Evolutionary conservation across 129 eudicot species (phyloP).

Genomic region (Helianthus tuberosus): DNA sequence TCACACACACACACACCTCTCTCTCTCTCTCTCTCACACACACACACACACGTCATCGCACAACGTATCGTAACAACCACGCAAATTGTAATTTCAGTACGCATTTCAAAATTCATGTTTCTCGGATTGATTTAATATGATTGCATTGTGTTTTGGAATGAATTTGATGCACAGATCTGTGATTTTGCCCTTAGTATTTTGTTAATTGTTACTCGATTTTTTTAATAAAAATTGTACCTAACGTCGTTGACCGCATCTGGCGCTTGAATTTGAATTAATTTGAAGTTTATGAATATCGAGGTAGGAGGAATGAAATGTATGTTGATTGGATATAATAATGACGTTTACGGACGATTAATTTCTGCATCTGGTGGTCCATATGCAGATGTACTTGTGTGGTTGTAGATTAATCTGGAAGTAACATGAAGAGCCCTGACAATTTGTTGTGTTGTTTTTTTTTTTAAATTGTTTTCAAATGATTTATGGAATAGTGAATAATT

Average conservation of each 20-base stretch:
- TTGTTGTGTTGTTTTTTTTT: neutral
- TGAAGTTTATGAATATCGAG: conserved; percentile 2
- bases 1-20: neutral
- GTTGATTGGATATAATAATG: conserved; percentile 7
- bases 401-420: conserved; percentile 40
- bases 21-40: neutral
- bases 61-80: neutral
- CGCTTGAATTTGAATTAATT: conserved; percentile 13
- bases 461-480: neutral
- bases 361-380: conserved; percentile 25
- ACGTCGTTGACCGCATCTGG: conserved; percentile 28
- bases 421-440: conserved; percentile 25
- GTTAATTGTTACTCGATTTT: neutral
- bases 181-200: conserved; percentile 13
- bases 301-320: conserved; percentile 20
- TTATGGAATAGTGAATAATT: conserved; percentile 12
- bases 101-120: conserved; percentile 6
- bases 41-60: neutral
- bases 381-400: conserved; percentile 34
- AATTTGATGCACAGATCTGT: conserved; percentile 23
- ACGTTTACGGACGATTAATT: conserved; percentile 4
- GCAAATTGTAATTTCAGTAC: conserved; percentile 9
- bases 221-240: conserved; percentile 10
- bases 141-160: conserved; percentile 8
- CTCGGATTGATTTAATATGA: conserved; percentile 4